Evolutionary conservation across 1,139 yeast species (phyloP).

Genomic region (Nadsonia commutata): DNA sequence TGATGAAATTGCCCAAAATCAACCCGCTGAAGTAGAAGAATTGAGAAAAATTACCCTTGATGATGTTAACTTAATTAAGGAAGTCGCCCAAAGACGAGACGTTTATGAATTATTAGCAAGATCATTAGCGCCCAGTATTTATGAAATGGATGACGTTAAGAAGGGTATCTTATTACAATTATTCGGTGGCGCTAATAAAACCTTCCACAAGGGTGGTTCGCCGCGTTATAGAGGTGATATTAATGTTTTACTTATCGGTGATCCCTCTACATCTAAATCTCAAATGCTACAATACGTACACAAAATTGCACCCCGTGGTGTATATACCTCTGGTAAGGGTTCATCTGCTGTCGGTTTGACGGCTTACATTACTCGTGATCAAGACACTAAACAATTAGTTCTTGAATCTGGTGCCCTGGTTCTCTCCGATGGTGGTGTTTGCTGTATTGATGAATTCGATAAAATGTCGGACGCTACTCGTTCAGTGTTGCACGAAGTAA

Average conservation of each 20-base stretch:
- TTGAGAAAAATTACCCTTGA: constrained; percentile 50
- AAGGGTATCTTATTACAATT: constrained; percentile 85
- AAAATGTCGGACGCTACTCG: constrained; percentile 92
- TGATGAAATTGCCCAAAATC: constrained; percentile 7
- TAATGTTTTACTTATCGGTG: constrained; percentile 85
- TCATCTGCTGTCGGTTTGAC: constrained; percentile 98
- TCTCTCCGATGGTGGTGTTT: constrained; percentile 93
- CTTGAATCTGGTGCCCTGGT: constrained; percentile 95
- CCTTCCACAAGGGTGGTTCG: constrained; percentile 71
- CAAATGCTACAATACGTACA: constrained; percentile 89
- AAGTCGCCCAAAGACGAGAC: constrained; percentile 54
- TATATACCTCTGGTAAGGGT: constrained; percentile 96
- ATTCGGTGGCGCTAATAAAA: constrained; percentile 91
- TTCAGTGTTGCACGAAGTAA: constrained; percentile 92
- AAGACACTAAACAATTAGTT: constrained; percentile 84
- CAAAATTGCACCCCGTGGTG: constrained; percentile 94
- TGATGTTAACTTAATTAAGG: constrained; percentile 51
- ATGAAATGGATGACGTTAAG: constrained; percentile 90
- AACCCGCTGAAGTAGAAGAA: constrained; percentile 51
- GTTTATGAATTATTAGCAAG: constrained; percentile 79
- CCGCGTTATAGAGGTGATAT: constrained; percentile 87
- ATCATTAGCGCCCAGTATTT: constrained; percentile 90
- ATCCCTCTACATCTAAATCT: constrained; percentile 94
- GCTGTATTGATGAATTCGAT: constrained; percentile 98
- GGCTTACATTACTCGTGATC: constrained; percentile 88